Conservation (phyloP, 2,329 filamentous ascomycete genomes). For the Epichloe gansuensis region DNA sequence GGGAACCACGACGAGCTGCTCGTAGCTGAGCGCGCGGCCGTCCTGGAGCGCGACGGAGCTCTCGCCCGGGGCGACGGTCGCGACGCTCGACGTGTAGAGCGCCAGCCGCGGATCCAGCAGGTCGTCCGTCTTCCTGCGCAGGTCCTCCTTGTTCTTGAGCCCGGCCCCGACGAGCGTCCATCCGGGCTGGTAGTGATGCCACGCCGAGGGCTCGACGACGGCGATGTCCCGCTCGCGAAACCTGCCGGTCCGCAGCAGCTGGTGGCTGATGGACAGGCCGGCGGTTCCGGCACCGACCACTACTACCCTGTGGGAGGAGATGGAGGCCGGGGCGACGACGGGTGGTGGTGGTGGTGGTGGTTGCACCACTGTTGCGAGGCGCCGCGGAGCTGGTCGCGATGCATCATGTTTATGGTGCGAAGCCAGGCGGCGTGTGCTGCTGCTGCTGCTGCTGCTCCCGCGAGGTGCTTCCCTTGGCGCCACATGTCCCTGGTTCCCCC, state of each 20-base stretch:
- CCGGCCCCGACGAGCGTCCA: conserved; percentile 59
- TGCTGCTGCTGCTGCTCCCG: background rate
- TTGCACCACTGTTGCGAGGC: conserved; percentile 9
- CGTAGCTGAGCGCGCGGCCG: conserved; percentile 46
- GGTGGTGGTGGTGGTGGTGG: no score
- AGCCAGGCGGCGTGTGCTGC: background rate
- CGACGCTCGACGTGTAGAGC: conserved; percentile 43
- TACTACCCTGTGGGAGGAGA: conserved; percentile 45
- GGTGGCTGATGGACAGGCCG: conserved; percentile 53
- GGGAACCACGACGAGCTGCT: conserved; percentile 52
- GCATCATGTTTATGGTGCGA: background rate
- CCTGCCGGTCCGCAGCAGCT: conserved; percentile 47
- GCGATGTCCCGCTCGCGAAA: conserved; percentile 50
- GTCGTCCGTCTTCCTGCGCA: conserved; percentile 36
- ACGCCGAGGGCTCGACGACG: conserved; percentile 48
- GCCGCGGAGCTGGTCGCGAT: background rate
- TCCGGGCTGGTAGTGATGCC: conserved; percentile 57
- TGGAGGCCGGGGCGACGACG: conserved; percentile 18
- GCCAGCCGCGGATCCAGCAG: conserved; percentile 49
- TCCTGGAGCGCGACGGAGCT: conserved; percentile 43
- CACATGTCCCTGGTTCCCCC: background rate
- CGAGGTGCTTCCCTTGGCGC: background rate
- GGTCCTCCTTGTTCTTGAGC: conserved; percentile 48
- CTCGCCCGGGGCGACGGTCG: conserved; percentile 39
- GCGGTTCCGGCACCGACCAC: conserved; percentile 56